Conservation (phyloP, 2,329 filamentous ascomycete species). For the Coniochaeta sp. region DNA sequence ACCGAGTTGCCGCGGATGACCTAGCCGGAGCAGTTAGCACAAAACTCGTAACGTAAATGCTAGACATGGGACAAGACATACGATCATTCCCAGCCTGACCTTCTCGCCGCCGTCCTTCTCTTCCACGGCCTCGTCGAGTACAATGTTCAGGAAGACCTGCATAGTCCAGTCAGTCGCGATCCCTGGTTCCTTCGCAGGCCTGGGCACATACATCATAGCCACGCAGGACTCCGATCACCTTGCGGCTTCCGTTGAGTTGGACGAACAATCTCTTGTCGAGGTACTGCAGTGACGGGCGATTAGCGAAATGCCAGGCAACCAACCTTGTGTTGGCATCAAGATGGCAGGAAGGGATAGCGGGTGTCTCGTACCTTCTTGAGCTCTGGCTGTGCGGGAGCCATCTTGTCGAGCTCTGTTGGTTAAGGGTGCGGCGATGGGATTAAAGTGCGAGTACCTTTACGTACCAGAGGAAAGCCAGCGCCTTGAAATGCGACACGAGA, state of each 20-base stretch:
- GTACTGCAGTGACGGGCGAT: conserved; percentile 54
- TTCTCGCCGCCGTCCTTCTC: conserved; percentile 91
- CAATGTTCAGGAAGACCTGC: conserved; percentile 96
- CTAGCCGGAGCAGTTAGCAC: conserved; percentile 29
- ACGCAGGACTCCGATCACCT: conserved; percentile 87
- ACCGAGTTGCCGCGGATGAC: conserved; percentile 97
- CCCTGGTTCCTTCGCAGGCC: background rate
- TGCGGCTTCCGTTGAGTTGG: conserved; percentile 94
- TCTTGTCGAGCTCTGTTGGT: conserved; percentile 39
- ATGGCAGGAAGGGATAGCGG: background rate
- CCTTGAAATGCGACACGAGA: conserved; percentile 2
- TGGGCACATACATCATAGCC: conserved; percentile 80
- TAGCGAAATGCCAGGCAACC: background rate
- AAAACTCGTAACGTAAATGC: background rate
- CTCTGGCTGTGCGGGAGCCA: conserved; percentile 98
- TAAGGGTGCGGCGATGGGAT: background rate
- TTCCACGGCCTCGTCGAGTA: conserved; percentile 93
- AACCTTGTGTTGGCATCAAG: background rate
- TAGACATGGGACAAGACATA: conserved; percentile 37
- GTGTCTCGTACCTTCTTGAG: conserved; percentile 74
- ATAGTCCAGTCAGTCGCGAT: background rate
- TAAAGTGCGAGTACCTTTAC: background rate
- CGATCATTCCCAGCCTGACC: conserved; percentile 84
- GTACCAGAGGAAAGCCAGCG: background rate
- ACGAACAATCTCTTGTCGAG: conserved; percentile 98